Base-by-base conservation (phyloP, 225 moss, liverwort and hornwort species). In the Ulota crispa region DNA sequence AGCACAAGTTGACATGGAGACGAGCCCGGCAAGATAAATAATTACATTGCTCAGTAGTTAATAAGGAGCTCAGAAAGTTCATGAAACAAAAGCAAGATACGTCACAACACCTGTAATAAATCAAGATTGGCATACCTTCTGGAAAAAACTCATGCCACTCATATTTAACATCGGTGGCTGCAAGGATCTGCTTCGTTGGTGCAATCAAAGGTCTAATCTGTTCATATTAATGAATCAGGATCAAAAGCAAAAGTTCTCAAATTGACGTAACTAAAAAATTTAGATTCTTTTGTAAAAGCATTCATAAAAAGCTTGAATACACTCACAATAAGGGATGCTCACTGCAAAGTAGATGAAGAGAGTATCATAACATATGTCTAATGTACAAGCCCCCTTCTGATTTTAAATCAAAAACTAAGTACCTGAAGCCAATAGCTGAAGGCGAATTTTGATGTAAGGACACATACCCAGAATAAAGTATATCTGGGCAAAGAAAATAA, bases 381-480 rank as follows among this genome's bases (percentile, higher is more conserved):
- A 26, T 68, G 21, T 37, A 34, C 5, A 42, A 79, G 41, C 32
- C 34, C 67, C 32, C 47, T 57, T 75, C 64, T 64, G 30, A 32
- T 67, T 21, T 53, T n/a, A 57, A 57, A 68, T 21, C 57, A 71
- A 20, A 21, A 65, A n/a, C n/a, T n/a, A n/a, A 70, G 45, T 79
- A 98, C 98, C 95, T 98, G 98, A 73, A 95, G 89, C 86, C 89
- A 95, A 89, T 98, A 98, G 78, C 98, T 98, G 88, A 98, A 98
- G 79, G 93, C 24, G 68, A 98, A 98, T 73, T 98, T 98, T 76
- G 94, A 93, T 19, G 80, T 28, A 65, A 95, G 85, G 42, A 98
- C 87, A 64, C 91, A 84, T 74, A 87, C 79, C 98, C 98, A 98
- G 78, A 98, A 98, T 41, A 98, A 70, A 3, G 91, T 83, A 75